phyloP scores from a whole-genome alignment of 192 early-diverging fungal species.

The Coemansia sp. region DNA sequence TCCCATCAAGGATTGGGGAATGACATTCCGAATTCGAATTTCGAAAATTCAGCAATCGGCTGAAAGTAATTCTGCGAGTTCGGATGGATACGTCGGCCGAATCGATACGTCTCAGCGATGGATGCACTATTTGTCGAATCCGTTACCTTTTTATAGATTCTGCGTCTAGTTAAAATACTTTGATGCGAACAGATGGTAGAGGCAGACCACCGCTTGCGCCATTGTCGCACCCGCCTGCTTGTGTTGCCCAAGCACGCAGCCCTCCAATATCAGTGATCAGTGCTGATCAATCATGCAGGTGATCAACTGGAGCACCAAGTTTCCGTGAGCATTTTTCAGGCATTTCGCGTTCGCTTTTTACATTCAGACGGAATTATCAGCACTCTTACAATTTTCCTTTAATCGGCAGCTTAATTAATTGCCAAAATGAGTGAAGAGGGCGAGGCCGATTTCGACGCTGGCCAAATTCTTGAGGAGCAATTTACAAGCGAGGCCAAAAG shows the following conservation, averaged over 20 bases:
- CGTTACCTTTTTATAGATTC: conserved; percentile 4
- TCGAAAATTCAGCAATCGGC: neutral
- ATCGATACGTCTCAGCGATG: neutral
- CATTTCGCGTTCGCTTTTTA: neutral
- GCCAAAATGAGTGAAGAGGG: conserved; percentile 50
- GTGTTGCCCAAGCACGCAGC: neutral
- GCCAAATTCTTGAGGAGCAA: conserved; percentile 21
- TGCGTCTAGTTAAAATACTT: conserved; percentile 1
- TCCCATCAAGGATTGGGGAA: neutral
- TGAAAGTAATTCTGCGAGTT: neutral
- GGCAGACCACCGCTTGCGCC: neutral
- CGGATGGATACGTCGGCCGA: conserved; percentile 2
- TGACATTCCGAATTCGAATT: conserved; percentile 1
- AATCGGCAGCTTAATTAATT: neutral
- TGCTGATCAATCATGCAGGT: neutral
- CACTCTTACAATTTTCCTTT: neutral
- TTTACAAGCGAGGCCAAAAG: neutral
- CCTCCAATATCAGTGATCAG: neutral
- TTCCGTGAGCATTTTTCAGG: neutral
- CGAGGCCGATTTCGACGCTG: conserved; percentile 42
- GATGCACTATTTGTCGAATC: conserved; percentile 3
- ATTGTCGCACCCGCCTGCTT: neutral
- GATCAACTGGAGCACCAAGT: neutral
- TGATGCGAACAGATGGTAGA: conserved; percentile 1
- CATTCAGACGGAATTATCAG: neutral